Evolutionary conservation across 1,284 basidiomycete genomes (phyloP).

Genomic region (Naganishia sp.): DNA sequence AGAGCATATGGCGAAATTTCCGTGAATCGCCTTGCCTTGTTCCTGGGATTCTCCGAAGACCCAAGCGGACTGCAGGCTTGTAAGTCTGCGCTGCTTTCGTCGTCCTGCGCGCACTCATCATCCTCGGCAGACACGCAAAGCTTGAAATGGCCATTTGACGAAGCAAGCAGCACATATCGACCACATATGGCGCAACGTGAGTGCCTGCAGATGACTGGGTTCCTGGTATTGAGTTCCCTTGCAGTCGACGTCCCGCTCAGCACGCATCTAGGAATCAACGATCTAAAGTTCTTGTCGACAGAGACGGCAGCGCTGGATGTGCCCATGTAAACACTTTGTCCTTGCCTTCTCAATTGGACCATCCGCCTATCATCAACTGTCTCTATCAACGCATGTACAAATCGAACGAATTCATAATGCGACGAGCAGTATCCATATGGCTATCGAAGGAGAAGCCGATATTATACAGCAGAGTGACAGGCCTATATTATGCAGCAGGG

Average conservation of each 20-base stretch:
- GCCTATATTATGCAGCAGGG: neutral
- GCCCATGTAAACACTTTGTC: neutral
- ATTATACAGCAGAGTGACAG: neutral
- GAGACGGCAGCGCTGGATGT: conserved; percentile 15
- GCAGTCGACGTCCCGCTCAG: neutral
- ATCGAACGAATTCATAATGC: neutral
- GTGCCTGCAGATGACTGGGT: neutral
- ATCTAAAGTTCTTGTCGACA: conserved; percentile 5
- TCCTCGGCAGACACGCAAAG: neutral
- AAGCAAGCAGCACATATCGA: neutral
- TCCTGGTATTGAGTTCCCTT: neutral
- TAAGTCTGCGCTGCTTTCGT: neutral
- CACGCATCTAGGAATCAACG: conserved; percentile 21
- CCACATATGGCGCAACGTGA: neutral
- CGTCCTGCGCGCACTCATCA: neutral
- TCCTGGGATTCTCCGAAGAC: conserved; percentile 2
- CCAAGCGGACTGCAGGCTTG: conserved; percentile 2
- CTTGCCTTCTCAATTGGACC: too few species aligned
- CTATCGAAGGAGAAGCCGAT: neutral
- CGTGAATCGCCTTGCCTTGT: neutral
- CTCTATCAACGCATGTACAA: neutral
- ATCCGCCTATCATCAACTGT: neutral
- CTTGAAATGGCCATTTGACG: conserved; percentile 3
- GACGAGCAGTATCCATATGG: too few species aligned
- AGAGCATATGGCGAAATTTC: conserved; percentile 1